These are phyloP conservation scores for Irpex sp. DNA, from an alignment of 1,284 basidiomycete genomes.

Conservation along the genomic window DNA sequence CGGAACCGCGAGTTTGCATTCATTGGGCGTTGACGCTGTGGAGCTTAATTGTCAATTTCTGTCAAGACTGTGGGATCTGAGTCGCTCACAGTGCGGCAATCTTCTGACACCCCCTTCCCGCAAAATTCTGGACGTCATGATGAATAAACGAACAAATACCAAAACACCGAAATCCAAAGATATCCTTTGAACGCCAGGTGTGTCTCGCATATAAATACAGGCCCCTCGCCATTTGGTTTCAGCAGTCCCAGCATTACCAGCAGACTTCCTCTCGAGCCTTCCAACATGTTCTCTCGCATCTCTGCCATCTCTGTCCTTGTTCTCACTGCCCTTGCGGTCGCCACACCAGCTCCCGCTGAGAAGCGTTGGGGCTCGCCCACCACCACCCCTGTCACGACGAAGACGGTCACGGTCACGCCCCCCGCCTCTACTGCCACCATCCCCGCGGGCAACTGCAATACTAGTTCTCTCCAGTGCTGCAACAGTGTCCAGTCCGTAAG, in stretches of 20 bases:
- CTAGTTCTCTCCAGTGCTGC: slow-evolving; percentile 13
- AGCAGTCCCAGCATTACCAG: neutral
- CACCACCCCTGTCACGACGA: neutral
- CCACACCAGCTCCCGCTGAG: slow-evolving; percentile 8
- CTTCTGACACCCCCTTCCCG: neutral
- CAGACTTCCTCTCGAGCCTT: neutral
- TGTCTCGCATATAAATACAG: neutral
- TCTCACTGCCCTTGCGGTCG: slow-evolving; percentile 13
- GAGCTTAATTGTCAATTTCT: neutral
- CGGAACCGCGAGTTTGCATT: neutral
- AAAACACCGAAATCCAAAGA: neutral
- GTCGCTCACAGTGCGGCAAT: neutral
- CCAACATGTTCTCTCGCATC: slow-evolving; percentile 11
- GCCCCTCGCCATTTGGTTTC: neutral
- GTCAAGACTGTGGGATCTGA: neutral
- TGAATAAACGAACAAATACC: neutral
- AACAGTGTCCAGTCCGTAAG: slow-evolving; percentile 5
- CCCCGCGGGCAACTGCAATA: slow-evolving; percentile 4
- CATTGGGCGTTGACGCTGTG: neutral
- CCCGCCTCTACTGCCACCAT: slow-evolving; percentile 2
- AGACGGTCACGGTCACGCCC: slow-evolving; percentile 6
- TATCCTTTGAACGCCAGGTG: neutral
- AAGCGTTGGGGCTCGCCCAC: slow-evolving; percentile 2
- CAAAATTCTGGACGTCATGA: neutral
- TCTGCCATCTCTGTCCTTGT: slow-evolving; percentile 1